Evolutionary conservation across 2,329 filamentous ascomycete species (phyloP).

Genomic region (Colletotrichum shisoi): DNA sequence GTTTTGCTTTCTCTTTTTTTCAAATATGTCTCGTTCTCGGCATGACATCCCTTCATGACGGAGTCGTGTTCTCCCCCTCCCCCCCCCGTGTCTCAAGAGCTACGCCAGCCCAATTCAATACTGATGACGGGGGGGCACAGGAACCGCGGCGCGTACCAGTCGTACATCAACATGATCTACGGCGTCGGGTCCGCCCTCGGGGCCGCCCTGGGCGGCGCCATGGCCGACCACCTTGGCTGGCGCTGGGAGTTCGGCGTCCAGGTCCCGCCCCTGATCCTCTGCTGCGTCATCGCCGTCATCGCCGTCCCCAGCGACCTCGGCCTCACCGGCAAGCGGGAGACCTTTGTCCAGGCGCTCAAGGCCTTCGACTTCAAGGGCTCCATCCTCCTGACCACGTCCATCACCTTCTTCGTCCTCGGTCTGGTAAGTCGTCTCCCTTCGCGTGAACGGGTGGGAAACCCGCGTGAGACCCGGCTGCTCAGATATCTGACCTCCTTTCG

Average conservation of each 20-base stretch:
- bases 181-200: constrained; percentile 67
- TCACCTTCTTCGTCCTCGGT: constrained; percentile 67
- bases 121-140: constrained; percentile 41
- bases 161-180: constrained; percentile 72
- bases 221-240: constrained; percentile 77
- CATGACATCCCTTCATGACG: not conserved
- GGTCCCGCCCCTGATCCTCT: constrained; percentile 60
- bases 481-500: constrained; percentile 5
- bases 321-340: constrained; percentile 55
- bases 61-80: too few relatives aligned
- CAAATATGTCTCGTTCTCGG: too few relatives aligned
- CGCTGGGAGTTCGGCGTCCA: constrained; percentile 75
- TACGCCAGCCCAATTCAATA: too few relatives aligned
- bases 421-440: constrained; percentile 56
- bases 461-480: not conserved
- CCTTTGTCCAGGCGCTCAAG: constrained; percentile 58
- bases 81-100: too few relatives aligned
- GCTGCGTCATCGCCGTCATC: constrained; percentile 55
- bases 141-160: constrained; percentile 74
- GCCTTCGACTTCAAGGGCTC: constrained; percentile 67
- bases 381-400: constrained; percentile 59
- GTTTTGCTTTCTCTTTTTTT: too few relatives aligned
- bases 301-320: constrained; percentile 64
- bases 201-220: constrained; percentile 72
- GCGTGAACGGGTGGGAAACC: too few relatives aligned